These are phyloP conservation scores for Melastoma candidum DNA, from an alignment of 441 rosid species.

Conservation along the genomic window DNA sequence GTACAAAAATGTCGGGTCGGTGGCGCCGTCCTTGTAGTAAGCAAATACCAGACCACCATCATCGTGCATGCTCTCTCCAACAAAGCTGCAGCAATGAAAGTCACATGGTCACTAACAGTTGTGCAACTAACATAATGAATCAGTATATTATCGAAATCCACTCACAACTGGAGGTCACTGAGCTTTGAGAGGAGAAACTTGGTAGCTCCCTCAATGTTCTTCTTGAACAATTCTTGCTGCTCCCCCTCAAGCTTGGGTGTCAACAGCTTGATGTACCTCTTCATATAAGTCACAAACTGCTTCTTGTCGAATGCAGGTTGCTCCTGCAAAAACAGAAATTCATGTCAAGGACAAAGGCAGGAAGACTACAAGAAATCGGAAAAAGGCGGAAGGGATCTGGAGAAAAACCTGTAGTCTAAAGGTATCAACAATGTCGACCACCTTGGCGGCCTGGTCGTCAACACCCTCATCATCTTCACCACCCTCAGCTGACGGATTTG, in stretches of 20 bases:
- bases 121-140: neutral
- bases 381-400: neutral
- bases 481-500: conserved; percentile 96
- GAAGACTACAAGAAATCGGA: neutral
- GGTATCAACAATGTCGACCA: conserved; percentile 92
- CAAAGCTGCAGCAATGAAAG: conserved; percentile 42
- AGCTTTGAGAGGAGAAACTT: conserved; percentile 77
- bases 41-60: conserved; percentile 73
- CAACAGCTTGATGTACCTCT: conserved; percentile 71
- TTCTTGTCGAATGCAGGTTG: conserved; percentile 94
- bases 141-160: neutral
- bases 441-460: conserved; percentile 73
- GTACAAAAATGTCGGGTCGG: conserved; percentile 94
- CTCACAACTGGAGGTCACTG: conserved; percentile 89
- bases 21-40: conserved; percentile 92
- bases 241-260: conserved; percentile 55
- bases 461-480: conserved; percentile 77
- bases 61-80: conserved; percentile 92
- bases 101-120: neutral
- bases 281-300: conserved; percentile 51
- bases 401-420: conserved; percentile 85
- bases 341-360: neutral
- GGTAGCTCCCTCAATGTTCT: conserved; percentile 79
- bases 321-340: conserved; percentile 36
- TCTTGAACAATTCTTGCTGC: conserved; percentile 51